Base-by-base conservation (phyloP, 169 alveolate species). In the Babesia ovata region DNA sequence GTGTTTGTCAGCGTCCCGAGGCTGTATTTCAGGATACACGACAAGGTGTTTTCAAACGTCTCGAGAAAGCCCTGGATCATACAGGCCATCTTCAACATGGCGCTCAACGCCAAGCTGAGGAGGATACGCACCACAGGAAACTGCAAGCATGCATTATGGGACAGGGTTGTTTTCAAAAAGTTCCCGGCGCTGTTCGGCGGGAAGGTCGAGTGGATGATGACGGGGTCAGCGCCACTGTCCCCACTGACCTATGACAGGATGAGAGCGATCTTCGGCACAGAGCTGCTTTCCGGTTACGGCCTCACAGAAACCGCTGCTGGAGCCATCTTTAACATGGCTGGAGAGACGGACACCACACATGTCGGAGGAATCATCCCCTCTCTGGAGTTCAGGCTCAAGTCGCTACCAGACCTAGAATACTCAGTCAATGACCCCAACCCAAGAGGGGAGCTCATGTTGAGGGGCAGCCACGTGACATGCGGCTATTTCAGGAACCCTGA, bases 361-460 rank as follows among this genome's bases (percentile, higher is more conserved):
- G 95, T 95, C 8, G 99, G 99, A 24, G 98, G 98, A 0, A 93
- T 95, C 0, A 74, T 91, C 2, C 92, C 94, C n/a, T 24, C 92
- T 33, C 62, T 79, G 39, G 97, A 93, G 81, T 82, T 92, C 77
- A 95, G 93, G 72, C 85, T 96, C 17, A 93, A 85, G 26, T 97
- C 97, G 53, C 91, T 97, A 22, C 98, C 98, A 0, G 98, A 96
- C 53, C 93, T 95, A 95, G 72, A 86, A 52, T 88, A 90, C 79
- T 45, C 85, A 62, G 89, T 85, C 70, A 44, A 85, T 70, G 77
- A 76, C 76, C 42, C 79, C 45, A 70, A 58, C 67, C 78, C 94
- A 52, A 79, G 79, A 57, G 94, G 94, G 3, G 94, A 90, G 49
- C 70, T 90, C 46, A 52, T 90, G 69, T 71, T 93, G 45, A 88